Evolutionary conservation across 306 rosid genomes (phyloP), one percentile per base, ranked within the genome.

Genomic region (Quercus berberidifolia): DNA sequence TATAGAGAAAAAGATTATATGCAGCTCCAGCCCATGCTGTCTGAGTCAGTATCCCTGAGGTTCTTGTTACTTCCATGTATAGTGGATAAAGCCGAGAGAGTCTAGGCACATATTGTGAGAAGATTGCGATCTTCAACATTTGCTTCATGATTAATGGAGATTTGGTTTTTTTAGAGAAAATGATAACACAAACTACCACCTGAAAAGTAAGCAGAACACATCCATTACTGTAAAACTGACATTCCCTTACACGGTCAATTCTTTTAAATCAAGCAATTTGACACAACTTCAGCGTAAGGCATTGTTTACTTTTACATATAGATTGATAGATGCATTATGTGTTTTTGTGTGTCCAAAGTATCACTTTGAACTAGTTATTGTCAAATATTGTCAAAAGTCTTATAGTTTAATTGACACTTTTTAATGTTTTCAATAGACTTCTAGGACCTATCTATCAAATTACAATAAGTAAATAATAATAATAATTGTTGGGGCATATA

Each of bases 1-100:
- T 84, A 31, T 90, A 95, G 62, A 93, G 93, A 76, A 87, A 81
- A 73, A 95, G 97, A 91, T 95, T 95, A 80, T 77, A 88, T 23
- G 89, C 96, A 81, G 99, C 98, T 76, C 94, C 93, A 77, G 90
- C 91, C 98, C 97, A 95, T 6, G 96, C 94, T 14, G 92, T 95
- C 84, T 93, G 96, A 52, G 98, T 91, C 62, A 95, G 85, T 81
- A 89, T 89, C 79, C 99, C 99, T 56, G 88, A 86, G 67, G 91
- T 85, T 73, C 87, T 89, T 10, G 91, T 93, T 69, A 93, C 94
- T 91, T 91, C 93, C 73, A 74, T 82, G 80, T 81, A 90, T 55
- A 93, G 78, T 1, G 94, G 94, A 88, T 43, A 59, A 21, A 91
- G 87, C 55, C 99, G 76, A 52, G 83, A 3, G 49, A 91, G 38